Percentiles rank a stretch among this genome's conserved stretches.
Conservation (phyloP, 495 filamentous ascomycete genomes). For the Talaromyces stipitatus region DNA sequence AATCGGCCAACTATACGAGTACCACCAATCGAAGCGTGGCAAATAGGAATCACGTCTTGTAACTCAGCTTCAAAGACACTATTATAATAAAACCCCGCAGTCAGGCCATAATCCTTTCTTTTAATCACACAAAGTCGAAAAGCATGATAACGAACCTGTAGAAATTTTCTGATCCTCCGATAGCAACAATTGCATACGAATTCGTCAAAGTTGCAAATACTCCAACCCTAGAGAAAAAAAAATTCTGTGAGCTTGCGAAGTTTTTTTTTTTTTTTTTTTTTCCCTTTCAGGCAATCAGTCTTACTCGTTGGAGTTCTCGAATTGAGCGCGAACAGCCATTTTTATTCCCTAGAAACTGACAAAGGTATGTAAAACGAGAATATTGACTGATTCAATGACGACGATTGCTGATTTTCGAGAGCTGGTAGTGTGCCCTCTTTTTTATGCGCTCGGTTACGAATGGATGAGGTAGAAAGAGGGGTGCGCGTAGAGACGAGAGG, state of each 20-base stretch:
- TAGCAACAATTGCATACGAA: constrained; percentile 85
- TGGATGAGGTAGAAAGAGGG: background rate
- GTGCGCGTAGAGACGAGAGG: background rate
- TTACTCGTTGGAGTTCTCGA: constrained; percentile 98
- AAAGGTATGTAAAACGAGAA: no score
- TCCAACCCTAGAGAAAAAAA: constrained; percentile 60
- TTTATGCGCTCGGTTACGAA: background rate
- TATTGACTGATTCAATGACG: background rate
- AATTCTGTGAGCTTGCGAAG: background rate
- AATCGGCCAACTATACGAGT: constrained; percentile 92
- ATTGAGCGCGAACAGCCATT: constrained; percentile 83
- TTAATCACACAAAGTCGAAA: background rate
- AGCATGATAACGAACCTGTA: constrained; percentile 51
- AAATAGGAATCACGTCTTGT: constrained; percentile 95
- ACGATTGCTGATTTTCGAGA: background rate
- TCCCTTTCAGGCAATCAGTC: constrained; percentile 9
- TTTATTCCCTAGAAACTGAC: constrained; percentile 5
- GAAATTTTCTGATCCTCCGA: constrained; percentile 96
- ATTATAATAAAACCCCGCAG: background rate
- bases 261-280: background rate
- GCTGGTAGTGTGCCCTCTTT: background rate
- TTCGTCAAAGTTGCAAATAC: constrained; percentile 96
- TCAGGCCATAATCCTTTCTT: background rate
- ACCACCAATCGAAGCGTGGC: constrained; percentile 93
- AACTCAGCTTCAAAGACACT: constrained; percentile 93